These are phyloP conservation scores for Lentinula sp. DNA, from an alignment of 768 basidiomycete species.

Conservation along the genomic window DNA sequence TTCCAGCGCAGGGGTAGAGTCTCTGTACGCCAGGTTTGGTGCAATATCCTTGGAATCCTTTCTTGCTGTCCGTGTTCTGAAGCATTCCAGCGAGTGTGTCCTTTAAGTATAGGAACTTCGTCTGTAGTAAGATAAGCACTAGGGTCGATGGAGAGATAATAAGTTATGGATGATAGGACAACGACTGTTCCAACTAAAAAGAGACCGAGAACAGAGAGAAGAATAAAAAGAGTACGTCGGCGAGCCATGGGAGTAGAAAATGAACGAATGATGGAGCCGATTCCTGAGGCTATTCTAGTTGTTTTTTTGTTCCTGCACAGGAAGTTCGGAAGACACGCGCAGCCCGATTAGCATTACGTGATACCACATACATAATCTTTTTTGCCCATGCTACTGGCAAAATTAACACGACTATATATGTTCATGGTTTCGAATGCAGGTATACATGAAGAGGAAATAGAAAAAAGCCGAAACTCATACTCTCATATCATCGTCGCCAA, in stretches of 20 bases:
- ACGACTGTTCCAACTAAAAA: slow-evolving; percentile 83
- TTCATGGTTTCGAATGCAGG: not conserved
- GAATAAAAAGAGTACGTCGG: slow-evolving; percentile 36
- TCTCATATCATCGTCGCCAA: slow-evolving; percentile 27
- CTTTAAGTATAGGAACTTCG: slow-evolving; percentile 59
- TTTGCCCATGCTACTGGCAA: not conserved
- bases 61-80: slow-evolving; percentile 58
- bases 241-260: slow-evolving; percentile 30
- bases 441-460: not conserved
- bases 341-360: not conserved
- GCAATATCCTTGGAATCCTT: slow-evolving; percentile 85
- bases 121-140: slow-evolving; percentile 74
- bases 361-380: not conserved
- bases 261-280: not conserved
- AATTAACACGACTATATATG: too few relatives aligned
- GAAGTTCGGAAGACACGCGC: not conserved
- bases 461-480: not conserved
- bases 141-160: slow-evolving; percentile 78
- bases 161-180: slow-evolving; percentile 88
- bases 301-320: not conserved
- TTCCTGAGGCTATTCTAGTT: not conserved
- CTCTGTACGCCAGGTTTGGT: slow-evolving; percentile 98
- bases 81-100: slow-evolving; percentile 57
- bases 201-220: slow-evolving; percentile 54
- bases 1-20: slow-evolving; percentile 79